Percentiles rank a stretch among this genome's conserved stretches.
Evolutionary conservation across 2,329 filamentous ascomycete genomes (phyloP).

Genomic region (Aspergillus amoenus): DNA sequence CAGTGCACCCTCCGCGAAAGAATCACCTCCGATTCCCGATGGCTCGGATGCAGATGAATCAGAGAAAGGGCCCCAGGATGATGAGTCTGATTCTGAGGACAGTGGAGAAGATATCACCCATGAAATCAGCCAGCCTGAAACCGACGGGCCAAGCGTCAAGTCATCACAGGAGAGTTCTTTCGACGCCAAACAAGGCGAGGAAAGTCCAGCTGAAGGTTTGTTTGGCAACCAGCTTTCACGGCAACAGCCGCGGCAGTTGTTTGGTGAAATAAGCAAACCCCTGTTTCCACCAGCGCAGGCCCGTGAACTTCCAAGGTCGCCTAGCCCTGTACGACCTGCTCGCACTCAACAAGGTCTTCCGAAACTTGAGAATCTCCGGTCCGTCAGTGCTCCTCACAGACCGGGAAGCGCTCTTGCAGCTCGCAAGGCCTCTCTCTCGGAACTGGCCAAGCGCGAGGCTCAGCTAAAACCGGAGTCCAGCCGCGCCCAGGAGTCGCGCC

Average conservation of each 20-base stretch:
- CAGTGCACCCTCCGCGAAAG: slow-evolving; percentile 18
- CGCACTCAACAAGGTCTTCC: slow-evolving; percentile 28
- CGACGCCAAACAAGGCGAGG: slow-evolving; percentile 32
- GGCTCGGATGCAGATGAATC: slow-evolving; percentile 37
- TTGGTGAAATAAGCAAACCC: slow-evolving; percentile 46
- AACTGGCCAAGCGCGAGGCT: slow-evolving; percentile 31
- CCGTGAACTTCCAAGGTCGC: slow-evolving; percentile 43
- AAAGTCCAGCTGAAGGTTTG: slow-evolving; percentile 39
- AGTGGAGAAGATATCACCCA: slow-evolving; percentile 49
- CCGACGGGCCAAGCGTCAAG: slow-evolving; percentile 35
- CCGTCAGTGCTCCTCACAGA: slow-evolving; percentile 38
- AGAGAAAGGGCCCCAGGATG: slow-evolving; percentile 35
- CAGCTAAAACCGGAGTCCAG: slow-evolving; percentile 23
- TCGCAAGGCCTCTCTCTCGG: slow-evolving; percentile 39
- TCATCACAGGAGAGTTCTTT: slow-evolving; percentile 48
- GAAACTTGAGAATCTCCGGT: slow-evolving; percentile 34
- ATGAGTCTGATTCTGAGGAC: slow-evolving; percentile 45
- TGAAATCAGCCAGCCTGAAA: slow-evolving; percentile 33
- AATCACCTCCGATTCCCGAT: slow-evolving; percentile 32
- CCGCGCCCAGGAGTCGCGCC: slow-evolving; percentile 29
- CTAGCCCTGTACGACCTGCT: slow-evolving; percentile 44
- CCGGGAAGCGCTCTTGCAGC: slow-evolving; percentile 40
- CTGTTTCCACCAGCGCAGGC: slow-evolving; percentile 35
- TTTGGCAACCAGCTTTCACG: slow-evolving; percentile 30
- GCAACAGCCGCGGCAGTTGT: slow-evolving; percentile 32